phyloP scores from a whole-genome alignment of 2,329 filamentous ascomycete species.

The Epicoccum sorghinum region DNA sequence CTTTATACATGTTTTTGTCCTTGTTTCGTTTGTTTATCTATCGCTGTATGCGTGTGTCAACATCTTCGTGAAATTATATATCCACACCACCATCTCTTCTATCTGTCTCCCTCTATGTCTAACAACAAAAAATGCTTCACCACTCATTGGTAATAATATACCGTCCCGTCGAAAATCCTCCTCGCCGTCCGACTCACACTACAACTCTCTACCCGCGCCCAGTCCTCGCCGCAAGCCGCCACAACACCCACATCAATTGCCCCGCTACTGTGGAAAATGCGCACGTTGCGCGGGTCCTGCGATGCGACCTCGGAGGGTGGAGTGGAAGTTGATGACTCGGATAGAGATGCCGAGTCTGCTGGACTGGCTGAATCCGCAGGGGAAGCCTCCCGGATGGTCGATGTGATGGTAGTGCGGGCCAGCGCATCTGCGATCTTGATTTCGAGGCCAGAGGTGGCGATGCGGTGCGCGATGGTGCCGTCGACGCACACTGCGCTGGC shows the following conservation, averaged over 20 bases:
- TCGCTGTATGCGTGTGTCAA: too few relatives aligned
- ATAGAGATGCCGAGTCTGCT: neutral
- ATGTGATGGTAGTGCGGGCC: neutral
- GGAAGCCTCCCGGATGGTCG: neutral
- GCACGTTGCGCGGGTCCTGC: conserved; percentile 17
- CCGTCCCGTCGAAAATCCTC: conserved; percentile 39
- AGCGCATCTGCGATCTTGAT: neutral
- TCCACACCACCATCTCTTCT: neutral
- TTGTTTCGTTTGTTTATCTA: too few relatives aligned
- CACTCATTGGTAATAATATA: conserved; percentile 29
- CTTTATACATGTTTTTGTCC: too few relatives aligned
- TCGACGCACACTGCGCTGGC: conserved; percentile 36
- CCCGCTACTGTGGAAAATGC: conserved; percentile 33
- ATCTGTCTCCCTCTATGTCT: neutral
- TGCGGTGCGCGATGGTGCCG: conserved; percentile 33
- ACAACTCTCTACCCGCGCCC: conserved; percentile 31
- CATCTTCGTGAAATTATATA: too few relatives aligned
- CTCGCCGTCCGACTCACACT: conserved; percentile 42
- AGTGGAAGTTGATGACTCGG: neutral
- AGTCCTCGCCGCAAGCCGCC: conserved; percentile 20
- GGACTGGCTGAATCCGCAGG: neutral
- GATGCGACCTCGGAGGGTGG: neutral
- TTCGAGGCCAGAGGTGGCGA: conserved; percentile 1
- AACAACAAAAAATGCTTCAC: too few relatives aligned
- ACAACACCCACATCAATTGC: conserved; percentile 35